A percentile compares a stretch with the other conserved stretches of the same genome.
Conservation (phyloP, 352 stramenopile genomes). For the Aphanomyces astaci region DNA sequence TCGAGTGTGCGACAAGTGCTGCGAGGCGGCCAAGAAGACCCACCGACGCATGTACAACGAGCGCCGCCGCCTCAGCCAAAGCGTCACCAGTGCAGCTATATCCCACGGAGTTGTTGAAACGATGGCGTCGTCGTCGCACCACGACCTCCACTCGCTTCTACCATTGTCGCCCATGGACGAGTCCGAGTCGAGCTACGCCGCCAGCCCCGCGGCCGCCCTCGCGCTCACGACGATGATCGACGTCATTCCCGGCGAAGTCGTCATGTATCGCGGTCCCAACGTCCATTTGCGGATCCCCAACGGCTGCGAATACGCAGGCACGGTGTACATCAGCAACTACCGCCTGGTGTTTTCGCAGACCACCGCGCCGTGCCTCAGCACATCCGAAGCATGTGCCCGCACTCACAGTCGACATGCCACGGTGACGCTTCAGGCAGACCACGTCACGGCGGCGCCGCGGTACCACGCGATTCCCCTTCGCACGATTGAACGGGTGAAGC, state of each 20-base stretch:
- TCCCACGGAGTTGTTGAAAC: not conserved
- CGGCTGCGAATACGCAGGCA: conserved; percentile 32
- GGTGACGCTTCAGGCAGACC: not conserved
- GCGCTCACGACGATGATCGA: conserved; percentile 33
- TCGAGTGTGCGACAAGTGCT: conserved; percentile 76
- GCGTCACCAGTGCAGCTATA: not conserved
- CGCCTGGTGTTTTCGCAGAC: conserved; percentile 49
- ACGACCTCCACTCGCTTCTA: not conserved
- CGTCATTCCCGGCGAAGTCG: conserved; percentile 54
- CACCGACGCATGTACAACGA: conserved; percentile 65
- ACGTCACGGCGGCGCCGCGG: conserved; percentile 4
- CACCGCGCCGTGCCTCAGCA: not conserved
- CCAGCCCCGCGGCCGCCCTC: conserved; percentile 28
- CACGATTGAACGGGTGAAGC: conserved; percentile 63
- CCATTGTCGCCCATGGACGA: conserved; percentile 22
- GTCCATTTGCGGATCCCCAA: conserved; percentile 52
- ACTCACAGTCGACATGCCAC: not conserved
- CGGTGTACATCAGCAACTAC: conserved; percentile 73
- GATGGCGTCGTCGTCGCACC: not conserved
- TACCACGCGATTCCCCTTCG: conserved; percentile 68
- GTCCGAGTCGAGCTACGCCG: conserved; percentile 23
- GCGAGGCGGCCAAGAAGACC: conserved; percentile 52
- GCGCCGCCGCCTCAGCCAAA: conserved; percentile 27
- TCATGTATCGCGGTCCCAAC: conserved; percentile 53
- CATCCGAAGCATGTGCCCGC: not conserved